Evolutionary conservation across 768 basidiomycete genomes (phyloP).

Genomic region (Suillus subalutaceus): DNA sequence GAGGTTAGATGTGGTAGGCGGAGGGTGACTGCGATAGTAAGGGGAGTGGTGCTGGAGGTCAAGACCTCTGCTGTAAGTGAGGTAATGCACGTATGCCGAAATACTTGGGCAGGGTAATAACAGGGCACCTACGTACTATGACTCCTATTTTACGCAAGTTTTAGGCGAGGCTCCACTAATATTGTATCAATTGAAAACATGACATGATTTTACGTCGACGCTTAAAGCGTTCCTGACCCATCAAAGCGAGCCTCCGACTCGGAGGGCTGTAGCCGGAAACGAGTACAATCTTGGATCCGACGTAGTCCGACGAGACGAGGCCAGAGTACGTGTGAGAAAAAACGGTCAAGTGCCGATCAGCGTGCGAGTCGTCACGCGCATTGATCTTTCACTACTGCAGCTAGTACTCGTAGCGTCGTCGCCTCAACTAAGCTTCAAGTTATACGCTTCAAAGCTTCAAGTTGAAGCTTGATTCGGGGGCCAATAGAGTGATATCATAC

Average conservation of each 20-base stretch:
- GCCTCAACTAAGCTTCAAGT: background rate
- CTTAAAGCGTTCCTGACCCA: background rate
- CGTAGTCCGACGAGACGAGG: too few species aligned
- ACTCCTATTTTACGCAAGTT: background rate
- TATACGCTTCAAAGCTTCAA: background rate
- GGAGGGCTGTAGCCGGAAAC: background rate
- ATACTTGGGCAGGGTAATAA: too few species aligned
- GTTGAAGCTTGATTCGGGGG: background rate
- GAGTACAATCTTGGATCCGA: background rate
- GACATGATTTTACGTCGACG: background rate
- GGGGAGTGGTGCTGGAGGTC: too few species aligned
- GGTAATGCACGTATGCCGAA: too few species aligned
- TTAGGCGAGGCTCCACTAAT: background rate
- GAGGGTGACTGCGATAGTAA: too few species aligned
- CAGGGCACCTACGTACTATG: too few species aligned
- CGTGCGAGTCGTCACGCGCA: too few species aligned
- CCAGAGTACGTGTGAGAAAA: background rate
- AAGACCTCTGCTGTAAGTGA: too few species aligned
- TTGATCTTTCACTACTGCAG: background rate
- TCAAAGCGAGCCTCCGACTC: background rate
- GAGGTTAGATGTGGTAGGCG: too few species aligned
- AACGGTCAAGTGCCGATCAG: background rate
- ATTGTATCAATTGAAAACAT: background rate
- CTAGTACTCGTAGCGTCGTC: background rate
- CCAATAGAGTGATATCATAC: background rate